Percentiles rank a stretch among this genome's conserved stretches.
These are phyloP conservation scores for Chaetomiaceae sp. DNA, from an alignment of 2,329 filamentous ascomycete genomes.

Conservation along the genomic window DNA sequence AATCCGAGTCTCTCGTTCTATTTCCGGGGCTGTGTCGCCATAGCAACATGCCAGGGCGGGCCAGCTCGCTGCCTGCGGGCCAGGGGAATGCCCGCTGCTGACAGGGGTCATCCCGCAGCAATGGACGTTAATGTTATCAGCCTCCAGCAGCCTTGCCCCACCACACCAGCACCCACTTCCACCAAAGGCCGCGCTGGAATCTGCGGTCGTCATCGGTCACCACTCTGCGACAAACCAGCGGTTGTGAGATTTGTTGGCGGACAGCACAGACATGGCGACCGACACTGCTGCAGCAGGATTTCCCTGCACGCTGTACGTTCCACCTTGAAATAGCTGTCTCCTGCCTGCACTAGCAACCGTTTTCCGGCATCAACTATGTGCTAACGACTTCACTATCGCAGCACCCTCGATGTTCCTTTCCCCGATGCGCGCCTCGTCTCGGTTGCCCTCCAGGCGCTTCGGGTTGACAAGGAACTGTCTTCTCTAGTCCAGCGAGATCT, in stretches of 20 bases:
- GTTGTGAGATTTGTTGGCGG: not conserved
- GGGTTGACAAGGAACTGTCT: conserved; percentile 86
- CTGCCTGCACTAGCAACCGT: too few species aligned
- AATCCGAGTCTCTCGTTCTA: conserved; percentile 10
- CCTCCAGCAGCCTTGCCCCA: conserved; percentile 17
- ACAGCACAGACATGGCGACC: conserved; percentile 33
- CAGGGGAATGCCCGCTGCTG: not conserved
- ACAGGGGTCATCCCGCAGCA: not conserved
- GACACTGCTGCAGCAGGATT: conserved; percentile 42
- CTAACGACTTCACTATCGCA: conserved; percentile 35
- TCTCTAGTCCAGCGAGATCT: conserved; percentile 71
- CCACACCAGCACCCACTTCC: too few species aligned
- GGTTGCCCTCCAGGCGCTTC: conserved; percentile 66
- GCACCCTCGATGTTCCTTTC: conserved; percentile 72
- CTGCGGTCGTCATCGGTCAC: conserved; percentile 8
- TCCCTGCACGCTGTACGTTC: conserved; percentile 57
- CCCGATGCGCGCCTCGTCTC: conserved; percentile 71
- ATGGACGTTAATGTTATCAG: conserved; percentile 16
- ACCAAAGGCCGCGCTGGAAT: not conserved
- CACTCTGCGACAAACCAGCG: not conserved
- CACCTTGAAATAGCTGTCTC: not conserved
- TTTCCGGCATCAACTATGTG: conserved; percentile 5
- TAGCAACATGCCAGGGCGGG: conserved; percentile 13
- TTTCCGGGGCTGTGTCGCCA: conserved; percentile 13
- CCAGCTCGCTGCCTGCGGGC: not conserved